Evolutionary conservation across 441 rosid genomes (phyloP), one percentile per base, ranked within the genome.

Genomic region (Gossypium schwendimanii): DNA sequence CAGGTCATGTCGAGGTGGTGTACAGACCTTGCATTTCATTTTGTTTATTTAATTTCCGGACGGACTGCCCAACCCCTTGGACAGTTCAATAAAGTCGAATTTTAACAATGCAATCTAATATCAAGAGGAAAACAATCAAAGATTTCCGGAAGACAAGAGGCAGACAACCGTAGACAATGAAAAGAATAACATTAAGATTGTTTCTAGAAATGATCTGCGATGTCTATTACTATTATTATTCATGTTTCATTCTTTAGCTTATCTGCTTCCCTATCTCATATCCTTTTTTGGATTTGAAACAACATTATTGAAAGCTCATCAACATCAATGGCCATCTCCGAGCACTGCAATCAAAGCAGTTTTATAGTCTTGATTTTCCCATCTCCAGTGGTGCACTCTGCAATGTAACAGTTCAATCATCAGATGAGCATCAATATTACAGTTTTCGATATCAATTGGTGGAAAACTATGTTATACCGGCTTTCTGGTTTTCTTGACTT

Each of bases 361-460:
- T 84, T 84, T 75, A 92, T 81, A 90, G 28, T 74, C 88, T 87
- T 1, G 97, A 85, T 63, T 83, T 86, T 8, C 82, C 82, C 76
- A 81, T 87, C 41, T 84, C 89, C 76, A 83, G 79, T 0, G 88
- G 90, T 75, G 90, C 81, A 76, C 96, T 85, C 97, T 92, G 96
- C 79, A 79, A 69, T 26, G 24, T 73, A 26, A 47, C 47, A 58
- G 20, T 23, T 12, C 33, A 63, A 50, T 70, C 5, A 70, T 31
- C 67, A 72, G 73, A 28, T 47, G 64, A 9, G 9, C 45, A 39
- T 39, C 45, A 39, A 39, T 39, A 8, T 28, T 3, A 41, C 60
- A 20, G 12, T 28, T 8, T 28, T 45, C 73, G 24, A 52, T 44
- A 39, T 61, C 54, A 39, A 14, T 20, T 5, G 10, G 4, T 9